Conservation (phyloP, 2,329 filamentous ascomycete genomes). For the Neospermospora avenae region DNA sequence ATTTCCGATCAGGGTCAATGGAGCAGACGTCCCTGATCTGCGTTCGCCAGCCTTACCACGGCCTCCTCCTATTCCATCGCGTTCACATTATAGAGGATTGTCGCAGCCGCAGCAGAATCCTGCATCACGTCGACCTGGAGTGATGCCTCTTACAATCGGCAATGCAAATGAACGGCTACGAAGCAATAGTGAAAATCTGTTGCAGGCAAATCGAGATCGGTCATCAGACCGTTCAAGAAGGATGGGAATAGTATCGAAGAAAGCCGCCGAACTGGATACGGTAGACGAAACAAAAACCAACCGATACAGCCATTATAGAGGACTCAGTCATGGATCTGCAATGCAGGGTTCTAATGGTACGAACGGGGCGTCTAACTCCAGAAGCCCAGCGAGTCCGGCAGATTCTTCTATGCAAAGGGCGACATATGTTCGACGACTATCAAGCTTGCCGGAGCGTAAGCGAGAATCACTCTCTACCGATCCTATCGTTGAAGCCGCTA, state of each 20-base stretch:
- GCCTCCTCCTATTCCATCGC: slow-evolving; percentile 73
- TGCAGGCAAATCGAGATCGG: slow-evolving; percentile 44
- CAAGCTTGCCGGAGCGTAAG: slow-evolving; percentile 58
- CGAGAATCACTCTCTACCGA: slow-evolving; percentile 60
- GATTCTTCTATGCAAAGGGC: slow-evolving; percentile 54
- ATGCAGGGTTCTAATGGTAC: slow-evolving; percentile 48
- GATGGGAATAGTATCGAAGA: slow-evolving; percentile 62
- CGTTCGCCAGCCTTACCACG: slow-evolving; percentile 65
- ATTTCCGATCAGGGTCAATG: slow-evolving; percentile 70
- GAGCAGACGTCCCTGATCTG: slow-evolving; percentile 63
- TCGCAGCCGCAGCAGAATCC: slow-evolving; percentile 67
- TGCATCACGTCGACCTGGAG: slow-evolving; percentile 63
- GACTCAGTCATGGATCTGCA: slow-evolving; percentile 65
- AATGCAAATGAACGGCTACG: slow-evolving; percentile 66
- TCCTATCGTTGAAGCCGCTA: slow-evolving; percentile 61
- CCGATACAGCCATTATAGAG: slow-evolving; percentile 64
- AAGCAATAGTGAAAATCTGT: slow-evolving; percentile 61
- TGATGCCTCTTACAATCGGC: slow-evolving; percentile 68
- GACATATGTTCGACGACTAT: slow-evolving; percentile 61
- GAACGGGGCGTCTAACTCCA: slow-evolving; percentile 28
- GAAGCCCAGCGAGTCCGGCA: slow-evolving; percentile 57
- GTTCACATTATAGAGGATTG: slow-evolving; percentile 75
- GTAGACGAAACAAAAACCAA: slow-evolving; percentile 61
- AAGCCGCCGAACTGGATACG: slow-evolving; percentile 57
- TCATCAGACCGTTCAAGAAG: slow-evolving; percentile 55